Evolutionary conservation across 768 basidiomycete genomes (phyloP).

Genomic region (Calvatia gigantea): DNA sequence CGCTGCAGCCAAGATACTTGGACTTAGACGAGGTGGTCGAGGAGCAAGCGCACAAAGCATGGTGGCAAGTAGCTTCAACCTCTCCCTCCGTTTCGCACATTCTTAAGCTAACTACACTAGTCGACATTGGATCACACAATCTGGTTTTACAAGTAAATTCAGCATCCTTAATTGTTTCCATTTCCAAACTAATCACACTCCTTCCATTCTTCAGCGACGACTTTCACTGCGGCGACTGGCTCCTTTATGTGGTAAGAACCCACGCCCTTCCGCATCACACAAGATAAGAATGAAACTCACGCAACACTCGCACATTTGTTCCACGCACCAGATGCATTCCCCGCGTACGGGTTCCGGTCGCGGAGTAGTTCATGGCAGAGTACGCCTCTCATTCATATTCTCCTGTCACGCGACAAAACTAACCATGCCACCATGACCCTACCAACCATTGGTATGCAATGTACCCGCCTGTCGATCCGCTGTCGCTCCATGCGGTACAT

Average conservation of each 20-base stretch:
- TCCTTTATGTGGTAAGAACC: conserved; percentile 67
- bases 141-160: conserved; percentile 68
- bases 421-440: background rate
- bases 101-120: conserved; percentile 26
- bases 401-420: background rate
- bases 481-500: background rate
- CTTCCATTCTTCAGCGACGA: conserved; percentile 43
- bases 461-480: background rate
- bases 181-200: background rate
- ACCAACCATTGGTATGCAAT: background rate
- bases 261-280: background rate
- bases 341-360: conserved; percentile 65
- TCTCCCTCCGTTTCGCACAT: background rate
- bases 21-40: conserved; percentile 44
- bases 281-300: conserved; percentile 10
- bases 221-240: conserved; percentile 78
- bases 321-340: background rate
- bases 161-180: background rate
- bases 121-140: conserved; percentile 79
- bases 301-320: conserved; percentile 10
- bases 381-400: conserved; percentile 27
- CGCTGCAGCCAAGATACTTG: conserved; percentile 49
- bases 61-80: conserved; percentile 43
- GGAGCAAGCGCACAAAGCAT: conserved; percentile 54
- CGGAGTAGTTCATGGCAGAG: conserved; percentile 67